phyloP scores from a whole-genome alignment of 352 stramenopile genomes.

The Globisporangium nagaii region DNA sequence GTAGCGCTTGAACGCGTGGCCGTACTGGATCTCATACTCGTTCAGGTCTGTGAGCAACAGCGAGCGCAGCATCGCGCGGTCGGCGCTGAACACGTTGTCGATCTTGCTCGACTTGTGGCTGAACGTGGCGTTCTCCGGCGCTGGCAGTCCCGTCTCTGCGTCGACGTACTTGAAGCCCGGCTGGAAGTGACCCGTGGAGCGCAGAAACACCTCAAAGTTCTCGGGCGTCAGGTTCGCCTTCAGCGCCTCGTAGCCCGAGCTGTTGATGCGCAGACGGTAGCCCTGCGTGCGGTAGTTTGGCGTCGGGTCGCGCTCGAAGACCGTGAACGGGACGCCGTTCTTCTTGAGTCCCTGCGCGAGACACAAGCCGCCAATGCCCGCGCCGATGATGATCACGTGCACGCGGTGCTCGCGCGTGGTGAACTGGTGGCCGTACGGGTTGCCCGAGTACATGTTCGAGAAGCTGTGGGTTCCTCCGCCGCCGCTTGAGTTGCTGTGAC shows the following conservation, averaged over 20 bases:
- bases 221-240: conserved; percentile 34
- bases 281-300: conserved; percentile 59
- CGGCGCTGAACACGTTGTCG: conserved; percentile 34
- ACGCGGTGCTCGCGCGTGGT: conserved; percentile 10
- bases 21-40: conserved; percentile 46
- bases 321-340: conserved; percentile 52
- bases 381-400: conserved; percentile 45
- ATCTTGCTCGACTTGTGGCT: conserved; percentile 6
- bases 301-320: conserved; percentile 59
- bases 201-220: conserved; percentile 56
- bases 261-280: conserved; percentile 61
- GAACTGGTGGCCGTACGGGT: conserved; percentile 5
- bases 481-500: not conserved
- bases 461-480: not conserved
- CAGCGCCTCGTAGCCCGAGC: conserved; percentile 46
- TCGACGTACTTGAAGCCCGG: conserved; percentile 48
- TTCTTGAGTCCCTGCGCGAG: conserved; percentile 58
- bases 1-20: conserved; percentile 53
- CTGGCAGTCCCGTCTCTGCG: conserved; percentile 19
- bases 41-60: conserved; percentile 43
- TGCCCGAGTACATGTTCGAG: not conserved
- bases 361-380: conserved; percentile 51
- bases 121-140: conserved; percentile 3
- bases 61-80: conserved; percentile 38
- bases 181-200: conserved; percentile 44